A percentile compares a stretch with the other conserved stretches of the same genome.
Evolutionary conservation across 2,329 filamentous ascomycete genomes (phyloP).

Genomic region (Apiospora kogelbergensis): DNA sequence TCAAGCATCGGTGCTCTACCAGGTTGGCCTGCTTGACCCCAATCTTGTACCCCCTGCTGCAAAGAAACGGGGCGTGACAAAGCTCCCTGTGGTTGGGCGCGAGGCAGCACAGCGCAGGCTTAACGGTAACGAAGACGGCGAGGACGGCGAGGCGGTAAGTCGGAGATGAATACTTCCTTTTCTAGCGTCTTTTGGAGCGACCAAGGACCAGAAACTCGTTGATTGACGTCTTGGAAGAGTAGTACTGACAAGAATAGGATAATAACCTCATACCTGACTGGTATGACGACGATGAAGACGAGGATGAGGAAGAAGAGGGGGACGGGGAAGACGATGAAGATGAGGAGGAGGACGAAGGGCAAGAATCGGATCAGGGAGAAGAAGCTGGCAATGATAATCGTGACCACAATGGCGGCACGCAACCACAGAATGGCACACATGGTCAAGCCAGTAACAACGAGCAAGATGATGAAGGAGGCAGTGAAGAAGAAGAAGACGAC

Average conservation of each 20-base stretch:
- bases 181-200: too few relatives aligned
- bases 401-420: not conserved
- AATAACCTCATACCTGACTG: conserved; percentile 40
- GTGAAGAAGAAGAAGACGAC: not conserved
- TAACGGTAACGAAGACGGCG: conserved; percentile 32
- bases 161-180: too few relatives aligned
- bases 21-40: conserved; percentile 56
- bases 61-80: conserved; percentile 34
- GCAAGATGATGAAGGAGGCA: not conserved
- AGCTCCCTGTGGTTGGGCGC: conserved; percentile 40
- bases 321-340: conserved; percentile 13
- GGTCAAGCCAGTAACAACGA: conserved; percentile 7
- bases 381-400: not conserved
- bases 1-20: conserved; percentile 62
- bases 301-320: conserved; percentile 1
- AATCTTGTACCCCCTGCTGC: conserved; percentile 35
- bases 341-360: not conserved
- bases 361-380: conserved; percentile 9
- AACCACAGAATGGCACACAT: not conserved
- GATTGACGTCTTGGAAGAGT: too few relatives aligned
- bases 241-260: conserved; percentile 21
- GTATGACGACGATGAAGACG: conserved; percentile 30
- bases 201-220: too few relatives aligned
- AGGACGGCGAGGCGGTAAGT: conserved; percentile 37
- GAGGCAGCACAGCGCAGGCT: conserved; percentile 38